Evolutionary conservation across 2,329 filamentous ascomycete species (phyloP).

Genomic region (Arachnomyces sp.): DNA sequence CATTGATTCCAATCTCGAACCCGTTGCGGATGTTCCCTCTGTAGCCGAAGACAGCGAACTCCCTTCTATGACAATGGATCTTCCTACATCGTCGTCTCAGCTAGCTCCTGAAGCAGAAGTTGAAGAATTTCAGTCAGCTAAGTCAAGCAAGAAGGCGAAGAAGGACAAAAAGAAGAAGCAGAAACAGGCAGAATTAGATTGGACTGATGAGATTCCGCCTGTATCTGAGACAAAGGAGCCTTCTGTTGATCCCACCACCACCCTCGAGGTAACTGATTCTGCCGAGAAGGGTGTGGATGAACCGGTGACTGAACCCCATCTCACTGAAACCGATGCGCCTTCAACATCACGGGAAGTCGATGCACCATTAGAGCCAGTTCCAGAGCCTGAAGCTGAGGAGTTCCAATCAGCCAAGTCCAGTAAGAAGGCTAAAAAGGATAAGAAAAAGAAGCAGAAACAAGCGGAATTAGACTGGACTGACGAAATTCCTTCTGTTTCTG

Average conservation of each 20-base stretch:
- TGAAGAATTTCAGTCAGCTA: conserved; percentile 12
- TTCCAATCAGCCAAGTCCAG: conserved; percentile 31
- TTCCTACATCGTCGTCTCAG: no score
- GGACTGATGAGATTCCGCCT: conserved; percentile 8
- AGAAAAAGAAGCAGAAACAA: conserved; percentile 22
- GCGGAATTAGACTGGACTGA: conserved; percentile 8
- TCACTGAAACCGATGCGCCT: conserved; percentile 8
- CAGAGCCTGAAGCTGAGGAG: conserved; percentile 17
- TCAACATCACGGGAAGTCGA: no score
- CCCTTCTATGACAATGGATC: no score
- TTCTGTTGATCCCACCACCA: not conserved
- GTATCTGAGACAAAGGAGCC: conserved; percentile 3
- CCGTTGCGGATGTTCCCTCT: no score
- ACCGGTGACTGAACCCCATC: conserved; percentile 7
- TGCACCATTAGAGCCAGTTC: not conserved
- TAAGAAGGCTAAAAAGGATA: conserved; percentile 44
- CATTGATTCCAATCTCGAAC: no score
- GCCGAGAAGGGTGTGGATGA: not conserved
- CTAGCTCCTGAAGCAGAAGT: conserved; percentile 13
- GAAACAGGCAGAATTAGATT: not conserved
- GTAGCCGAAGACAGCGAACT: no score
- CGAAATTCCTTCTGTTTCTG: not conserved
- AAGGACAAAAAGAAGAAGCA: conserved; percentile 33
- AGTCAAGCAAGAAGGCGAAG: conserved; percentile 31
- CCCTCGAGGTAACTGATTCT: not conserved